Evolutionary conservation across 306 rosid species (phyloP).

Genomic region (Fragaria vesca): DNA sequence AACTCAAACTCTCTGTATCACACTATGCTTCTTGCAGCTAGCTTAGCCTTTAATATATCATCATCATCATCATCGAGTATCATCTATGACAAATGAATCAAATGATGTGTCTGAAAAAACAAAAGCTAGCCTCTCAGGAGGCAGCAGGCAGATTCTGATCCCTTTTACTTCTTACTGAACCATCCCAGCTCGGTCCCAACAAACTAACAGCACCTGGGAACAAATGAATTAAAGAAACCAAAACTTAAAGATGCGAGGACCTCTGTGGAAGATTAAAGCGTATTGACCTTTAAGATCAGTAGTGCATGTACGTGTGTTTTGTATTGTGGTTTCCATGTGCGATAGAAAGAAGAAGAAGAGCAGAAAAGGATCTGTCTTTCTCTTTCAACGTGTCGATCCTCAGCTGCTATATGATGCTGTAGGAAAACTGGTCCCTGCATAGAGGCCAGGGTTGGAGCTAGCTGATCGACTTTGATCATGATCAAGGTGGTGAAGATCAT

Average conservation of each 20-base stretch:
- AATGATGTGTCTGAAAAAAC: neutral
- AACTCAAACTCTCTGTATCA: constrained; percentile 21
- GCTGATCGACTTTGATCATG: neutral
- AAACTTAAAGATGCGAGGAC: neutral
- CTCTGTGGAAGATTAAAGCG: neutral
- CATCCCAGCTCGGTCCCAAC: neutral
- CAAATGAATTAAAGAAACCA: neutral
- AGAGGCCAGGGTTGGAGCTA: neutral
- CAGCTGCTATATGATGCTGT: neutral
- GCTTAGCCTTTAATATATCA: neutral
- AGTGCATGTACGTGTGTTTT: neutral
- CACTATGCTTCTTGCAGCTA: neutral
- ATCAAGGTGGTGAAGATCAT: neutral
- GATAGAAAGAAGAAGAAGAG: neutral
- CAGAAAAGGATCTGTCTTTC: neutral
- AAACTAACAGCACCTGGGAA: neutral
- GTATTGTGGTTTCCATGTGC: neutral
- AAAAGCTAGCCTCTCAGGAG: neutral
- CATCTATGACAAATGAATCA: neutral
- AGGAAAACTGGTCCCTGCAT: neutral
- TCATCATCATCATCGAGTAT: neutral
- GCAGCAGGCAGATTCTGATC: neutral
- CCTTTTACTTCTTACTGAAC: neutral
- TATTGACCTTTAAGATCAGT: neutral
- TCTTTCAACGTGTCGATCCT: neutral